phyloP scores from a whole-genome alignment of 495 filamentous ascomycete genomes.

The Penicillium antarcticum region DNA sequence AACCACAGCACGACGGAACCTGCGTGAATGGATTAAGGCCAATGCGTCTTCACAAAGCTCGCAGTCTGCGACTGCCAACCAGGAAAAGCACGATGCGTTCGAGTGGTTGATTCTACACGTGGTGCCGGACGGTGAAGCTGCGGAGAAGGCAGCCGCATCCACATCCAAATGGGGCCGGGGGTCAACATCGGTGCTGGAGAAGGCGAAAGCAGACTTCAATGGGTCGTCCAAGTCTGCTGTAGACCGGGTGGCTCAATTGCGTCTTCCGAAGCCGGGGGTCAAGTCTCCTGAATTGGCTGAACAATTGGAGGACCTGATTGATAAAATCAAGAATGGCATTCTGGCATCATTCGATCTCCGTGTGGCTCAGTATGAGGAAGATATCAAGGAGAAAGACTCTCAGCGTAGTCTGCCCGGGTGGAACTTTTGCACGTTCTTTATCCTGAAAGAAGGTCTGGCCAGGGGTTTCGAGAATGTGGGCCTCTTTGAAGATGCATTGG shows the following conservation, averaged over 20 bases:
- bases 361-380: conserved; percentile 93
- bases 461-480: conserved; percentile 95
- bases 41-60: conserved; percentile 54
- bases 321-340: conserved; percentile 84
- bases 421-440: conserved; percentile 99
- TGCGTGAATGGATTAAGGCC: conserved; percentile 87
- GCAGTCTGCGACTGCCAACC: conserved; percentile 38
- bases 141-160: conserved; percentile 67
- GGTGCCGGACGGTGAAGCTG: conserved; percentile 55
- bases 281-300: conserved; percentile 67
- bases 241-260: conserved; percentile 83
- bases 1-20: conserved; percentile 64
- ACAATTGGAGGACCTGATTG: conserved; percentile 78
- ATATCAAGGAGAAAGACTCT: conserved; percentile 89
- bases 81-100: conserved; percentile 89
- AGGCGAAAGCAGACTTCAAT: conserved; percentile 89
- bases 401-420: conserved; percentile 88
- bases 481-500: conserved; percentile 89
- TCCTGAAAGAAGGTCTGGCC: conserved; percentile 91
- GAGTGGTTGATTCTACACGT: conserved; percentile 97
- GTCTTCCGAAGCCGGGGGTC: conserved; percentile 52
- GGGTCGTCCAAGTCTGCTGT: conserved; percentile 69
- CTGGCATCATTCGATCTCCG: conserved; percentile 86
- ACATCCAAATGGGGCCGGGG: conserved; percentile 77
- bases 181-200: conserved; percentile 80